These are phyloP conservation scores for Ustilago cynodontis DNA, from an alignment of 1,284 basidiomycete species.

Conservation along the genomic window DNA sequence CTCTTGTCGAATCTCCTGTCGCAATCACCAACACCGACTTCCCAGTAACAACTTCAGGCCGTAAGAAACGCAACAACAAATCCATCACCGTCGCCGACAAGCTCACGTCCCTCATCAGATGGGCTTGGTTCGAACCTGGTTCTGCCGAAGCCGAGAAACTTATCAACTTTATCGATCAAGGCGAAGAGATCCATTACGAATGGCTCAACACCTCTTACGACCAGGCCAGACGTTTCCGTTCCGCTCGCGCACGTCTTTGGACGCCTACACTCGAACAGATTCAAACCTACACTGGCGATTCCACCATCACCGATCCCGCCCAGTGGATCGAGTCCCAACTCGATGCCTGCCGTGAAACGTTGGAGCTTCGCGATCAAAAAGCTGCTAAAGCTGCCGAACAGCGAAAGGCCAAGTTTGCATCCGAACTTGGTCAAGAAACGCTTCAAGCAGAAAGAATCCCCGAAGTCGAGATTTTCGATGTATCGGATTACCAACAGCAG, in stretches of 20 bases:
- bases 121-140: conserved; percentile 33
- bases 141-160: background rate
- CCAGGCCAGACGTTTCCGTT: conserved; percentile 40
- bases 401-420: background rate
- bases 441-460: background rate
- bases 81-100: conserved; percentile 27
- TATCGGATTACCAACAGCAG: conserved; percentile 50
- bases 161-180: background rate
- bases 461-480: conserved; percentile 25
- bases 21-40: conserved; percentile 12
- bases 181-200: background rate
- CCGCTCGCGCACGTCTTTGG: conserved; percentile 55
- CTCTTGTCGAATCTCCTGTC: no score
- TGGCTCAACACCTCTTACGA: conserved; percentile 33
- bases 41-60: background rate
- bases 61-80: conserved; percentile 17
- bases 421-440: background rate
- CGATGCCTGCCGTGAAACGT: conserved; percentile 19
- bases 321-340: conserved; percentile 27
- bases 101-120: conserved; percentile 37
- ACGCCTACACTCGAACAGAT: conserved; percentile 23
- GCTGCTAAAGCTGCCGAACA: background rate
- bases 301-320: conserved; percentile 22
- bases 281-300: conserved; percentile 4
- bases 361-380: conserved; percentile 5